Conservation (phyloP, 371 early-diverging fungal species). For the Cladochytrium tenue region DNA sequence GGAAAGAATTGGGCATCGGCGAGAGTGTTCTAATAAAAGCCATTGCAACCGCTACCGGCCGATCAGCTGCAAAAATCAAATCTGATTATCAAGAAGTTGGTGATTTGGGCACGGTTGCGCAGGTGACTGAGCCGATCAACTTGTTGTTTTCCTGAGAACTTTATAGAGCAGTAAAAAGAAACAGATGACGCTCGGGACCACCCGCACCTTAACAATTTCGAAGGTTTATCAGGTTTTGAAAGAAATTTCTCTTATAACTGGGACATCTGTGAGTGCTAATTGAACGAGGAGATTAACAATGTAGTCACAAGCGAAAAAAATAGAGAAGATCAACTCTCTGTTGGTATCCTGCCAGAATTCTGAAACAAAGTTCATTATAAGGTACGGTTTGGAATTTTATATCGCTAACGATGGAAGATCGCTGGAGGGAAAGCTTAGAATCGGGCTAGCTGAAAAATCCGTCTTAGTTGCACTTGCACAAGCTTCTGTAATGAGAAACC, state of each 20-base stretch:
- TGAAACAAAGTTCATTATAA: conserved; percentile 92
- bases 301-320: conserved; percentile 50
- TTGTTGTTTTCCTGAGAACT: conserved; percentile 75
- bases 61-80: conserved; percentile 75
- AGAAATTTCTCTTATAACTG: conserved; percentile 82
- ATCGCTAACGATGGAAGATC: conserved; percentile 52
- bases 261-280: conserved; percentile 58
- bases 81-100: conserved; percentile 76
- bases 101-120: conserved; percentile 91
- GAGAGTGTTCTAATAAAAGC: conserved; percentile 93
- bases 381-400: conserved; percentile 43
- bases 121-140: conserved; percentile 43
- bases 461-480: conserved; percentile 88
- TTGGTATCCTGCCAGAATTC: conserved; percentile 80
- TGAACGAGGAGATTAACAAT: not conserved
- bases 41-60: conserved; percentile 85
- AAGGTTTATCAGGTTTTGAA: conserved; percentile 86
- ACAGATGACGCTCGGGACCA: conserved; percentile 60
- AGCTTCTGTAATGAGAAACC: conserved; percentile 57
- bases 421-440: conserved; percentile 94
- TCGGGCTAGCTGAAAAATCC: conserved; percentile 96
- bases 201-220: conserved; percentile 72
- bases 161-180: conserved; percentile 62
- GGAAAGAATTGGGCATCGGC: conserved; percentile 94
- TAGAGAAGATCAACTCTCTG: conserved; percentile 80